Percentiles rank a stretch among this genome's conserved stretches.
These are phyloP conservation scores for Fomitopsis pinicola DNA, from an alignment of 1,284 basidiomycete genomes.

Conservation along the genomic window DNA sequence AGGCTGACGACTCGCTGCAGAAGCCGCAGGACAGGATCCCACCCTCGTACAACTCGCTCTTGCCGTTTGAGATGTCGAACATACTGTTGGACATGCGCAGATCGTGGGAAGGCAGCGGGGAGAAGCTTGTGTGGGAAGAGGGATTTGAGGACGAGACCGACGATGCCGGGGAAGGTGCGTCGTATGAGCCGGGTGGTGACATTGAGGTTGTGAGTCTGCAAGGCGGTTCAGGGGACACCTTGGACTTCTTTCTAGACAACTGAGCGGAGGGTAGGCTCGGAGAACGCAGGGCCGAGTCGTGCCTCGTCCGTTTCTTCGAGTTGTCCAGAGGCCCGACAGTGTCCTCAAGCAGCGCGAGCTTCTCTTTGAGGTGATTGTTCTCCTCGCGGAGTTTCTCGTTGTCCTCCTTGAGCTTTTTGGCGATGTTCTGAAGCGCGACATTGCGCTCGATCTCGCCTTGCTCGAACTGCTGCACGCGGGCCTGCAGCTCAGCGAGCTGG, in stretches of 20 bases:
- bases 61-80: conserved; percentile 31
- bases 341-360: conserved; percentile 48
- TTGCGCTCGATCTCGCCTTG: conserved; percentile 89
- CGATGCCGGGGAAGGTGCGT: conserved; percentile 31
- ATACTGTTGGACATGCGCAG: conserved; percentile 24
- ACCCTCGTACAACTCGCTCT: conserved; percentile 29
- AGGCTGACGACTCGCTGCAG: conserved; percentile 65
- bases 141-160: conserved; percentile 49
- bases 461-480: conserved; percentile 82
- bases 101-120: conserved; percentile 36
- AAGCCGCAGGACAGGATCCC: conserved; percentile 54
- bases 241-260: conserved; percentile 44
- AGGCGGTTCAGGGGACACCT: conserved; percentile 30
- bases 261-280: conserved; percentile 24
- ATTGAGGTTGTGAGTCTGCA: conserved; percentile 13
- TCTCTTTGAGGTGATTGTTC: conserved; percentile 58
- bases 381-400: conserved; percentile 71
- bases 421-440: conserved; percentile 80
- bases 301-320: conserved; percentile 54
- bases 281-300: conserved; percentile 35
- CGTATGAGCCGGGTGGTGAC: conserved; percentile 11
- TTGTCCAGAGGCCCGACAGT: conserved; percentile 28
- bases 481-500: conserved; percentile 87
- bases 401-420: conserved; percentile 85
- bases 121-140: conserved; percentile 39